Percentiles rank a stretch among this genome's conserved stretches.
phyloP scores from a whole-genome alignment of 495 filamentous ascomycete species.

The Penicillium arizonense region DNA sequence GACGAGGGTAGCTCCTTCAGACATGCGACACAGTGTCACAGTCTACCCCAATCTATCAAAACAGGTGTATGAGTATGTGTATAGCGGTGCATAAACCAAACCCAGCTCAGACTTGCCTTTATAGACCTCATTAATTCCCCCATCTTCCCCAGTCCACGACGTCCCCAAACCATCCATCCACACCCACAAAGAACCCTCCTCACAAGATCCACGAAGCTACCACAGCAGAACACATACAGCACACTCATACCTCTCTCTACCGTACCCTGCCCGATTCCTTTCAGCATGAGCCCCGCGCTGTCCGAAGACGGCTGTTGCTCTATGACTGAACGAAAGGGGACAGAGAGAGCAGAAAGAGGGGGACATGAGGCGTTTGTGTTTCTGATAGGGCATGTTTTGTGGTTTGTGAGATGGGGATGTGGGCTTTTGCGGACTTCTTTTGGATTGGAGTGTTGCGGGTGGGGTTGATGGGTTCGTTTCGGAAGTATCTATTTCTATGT shows the following conservation, averaged over 20 bases:
- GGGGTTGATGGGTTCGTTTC: conserved; percentile 26
- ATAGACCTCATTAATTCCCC: conserved; percentile 32
- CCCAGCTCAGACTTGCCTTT: conserved; percentile 58
- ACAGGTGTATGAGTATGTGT: not conserved
- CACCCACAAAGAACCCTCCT: not conserved
- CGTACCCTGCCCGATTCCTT: not conserved
- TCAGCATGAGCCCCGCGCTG: conserved; percentile 18
- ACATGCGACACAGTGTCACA: no score
- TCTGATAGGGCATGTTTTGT: not conserved
- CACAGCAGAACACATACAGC: not conserved
- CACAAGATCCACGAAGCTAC: not conserved
- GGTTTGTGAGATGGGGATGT: not conserved
- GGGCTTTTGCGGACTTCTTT: not conserved
- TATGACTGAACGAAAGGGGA: not conserved
- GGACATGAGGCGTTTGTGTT: not conserved
- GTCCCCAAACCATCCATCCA: conserved; percentile 2
- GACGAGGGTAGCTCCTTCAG: no score
- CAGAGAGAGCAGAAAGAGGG: not conserved
- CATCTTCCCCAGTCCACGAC: conserved; percentile 8
- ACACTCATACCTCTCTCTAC: conserved; percentile 3
- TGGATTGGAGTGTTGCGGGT: not conserved
- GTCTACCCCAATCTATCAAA: no score
- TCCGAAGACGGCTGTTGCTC: conserved; percentile 31
- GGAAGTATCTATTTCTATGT: conserved; percentile 52
- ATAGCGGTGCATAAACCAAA: not conserved